Base-by-base conservation (phyloP, 345 rosid genomes). In the Bruguiera sexangula region DNA sequence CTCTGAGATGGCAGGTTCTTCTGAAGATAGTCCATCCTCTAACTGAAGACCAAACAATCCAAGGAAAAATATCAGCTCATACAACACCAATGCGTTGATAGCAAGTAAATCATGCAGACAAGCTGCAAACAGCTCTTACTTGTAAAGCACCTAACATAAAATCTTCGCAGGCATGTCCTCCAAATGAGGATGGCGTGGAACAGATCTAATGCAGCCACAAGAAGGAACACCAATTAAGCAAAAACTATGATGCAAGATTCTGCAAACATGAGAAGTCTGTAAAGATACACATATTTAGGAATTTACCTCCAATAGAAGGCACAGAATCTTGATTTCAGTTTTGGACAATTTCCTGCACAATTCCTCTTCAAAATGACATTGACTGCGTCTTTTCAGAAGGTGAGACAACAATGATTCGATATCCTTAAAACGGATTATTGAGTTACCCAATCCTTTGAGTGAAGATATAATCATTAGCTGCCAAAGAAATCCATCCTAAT, bases 281-380 rank as follows among this genome's bases (percentile, higher is more conserved):
- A 66, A 34, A 61, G 37, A 26, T 22, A 48, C 34, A 63, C 30
- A 75, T 65, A 61, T 37, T n/a, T 29, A 62, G 43, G 21, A 54
- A 54, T 62, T 83, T 75, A 95, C 96, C 90, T 92, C 96, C 85
- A 95, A 78, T 75, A 95, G 81, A 82, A 88, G 80, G 82, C 96
- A 92, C 66, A 95, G 71, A 65, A 88, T 84, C 74, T 83, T 73
- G 70, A 87, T 81, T 77, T 90, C 99, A 51, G 60, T 68, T 73
- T 79, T 78, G 57, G 91, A 86, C 71, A 95, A 66, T 73, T 84
- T 81, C 73, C 68, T 75, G 73, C 70, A 80, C 36, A 87, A 80
- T 72, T 75, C 74, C 31, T 80, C 84, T 72, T 81, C 81, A 46
- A 78, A 67, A 76, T 69, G 71, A 76, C 69, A 78, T 73, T 75